Conservation (phyloP, 768 basidiomycete genomes). For the Podaxis sp. region DNA sequence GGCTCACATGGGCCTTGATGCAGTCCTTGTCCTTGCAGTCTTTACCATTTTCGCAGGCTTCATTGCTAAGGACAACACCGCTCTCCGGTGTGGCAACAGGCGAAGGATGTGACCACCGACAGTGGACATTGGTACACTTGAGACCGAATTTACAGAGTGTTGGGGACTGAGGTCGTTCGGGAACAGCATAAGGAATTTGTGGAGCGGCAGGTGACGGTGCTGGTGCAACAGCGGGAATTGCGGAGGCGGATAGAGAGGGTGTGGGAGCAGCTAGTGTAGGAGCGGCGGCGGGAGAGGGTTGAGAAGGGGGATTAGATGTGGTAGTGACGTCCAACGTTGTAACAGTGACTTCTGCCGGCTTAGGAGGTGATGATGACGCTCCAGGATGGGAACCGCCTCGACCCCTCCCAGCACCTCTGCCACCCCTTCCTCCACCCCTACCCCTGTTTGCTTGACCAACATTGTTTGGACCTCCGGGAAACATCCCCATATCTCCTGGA, state of each 20-base stretch:
- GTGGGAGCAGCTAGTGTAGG: conserved; percentile 20
- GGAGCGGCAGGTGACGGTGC: conserved; percentile 26
- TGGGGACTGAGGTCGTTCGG: conserved; percentile 81
- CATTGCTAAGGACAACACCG: conserved; percentile 91
- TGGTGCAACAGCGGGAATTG: conserved; percentile 26
- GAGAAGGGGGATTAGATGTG: conserved; percentile 11
- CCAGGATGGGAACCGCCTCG: conserved; percentile 39
- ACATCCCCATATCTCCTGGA: conserved; percentile 51
- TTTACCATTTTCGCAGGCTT: conserved; percentile 85
- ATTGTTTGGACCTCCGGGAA: conserved; percentile 34
- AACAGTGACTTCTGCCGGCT: conserved; percentile 10
- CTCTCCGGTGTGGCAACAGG: conserved; percentile 96
- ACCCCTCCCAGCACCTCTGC: conserved; percentile 44
- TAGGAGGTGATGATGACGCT: conserved; percentile 15
- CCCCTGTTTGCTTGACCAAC: conserved; percentile 28
- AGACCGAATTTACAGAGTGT: conserved; percentile 91
- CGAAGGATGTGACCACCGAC: conserved; percentile 91
- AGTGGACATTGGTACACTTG: conserved; percentile 88
- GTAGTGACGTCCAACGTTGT: conserved; percentile 15
- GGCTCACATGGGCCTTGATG: conserved; percentile 86
- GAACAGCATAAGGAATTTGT: conserved; percentile 49
- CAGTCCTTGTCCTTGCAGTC: conserved; percentile 94
- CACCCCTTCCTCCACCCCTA: conserved; percentile 32
- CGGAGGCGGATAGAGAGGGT: conserved; percentile 20
- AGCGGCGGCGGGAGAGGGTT: conserved; percentile 15